Percentiles rank a stretch among this genome's conserved stretches.
phyloP scores from a whole-genome alignment of 1,284 basidiomycete genomes.

The Tremellales sp. region DNA sequence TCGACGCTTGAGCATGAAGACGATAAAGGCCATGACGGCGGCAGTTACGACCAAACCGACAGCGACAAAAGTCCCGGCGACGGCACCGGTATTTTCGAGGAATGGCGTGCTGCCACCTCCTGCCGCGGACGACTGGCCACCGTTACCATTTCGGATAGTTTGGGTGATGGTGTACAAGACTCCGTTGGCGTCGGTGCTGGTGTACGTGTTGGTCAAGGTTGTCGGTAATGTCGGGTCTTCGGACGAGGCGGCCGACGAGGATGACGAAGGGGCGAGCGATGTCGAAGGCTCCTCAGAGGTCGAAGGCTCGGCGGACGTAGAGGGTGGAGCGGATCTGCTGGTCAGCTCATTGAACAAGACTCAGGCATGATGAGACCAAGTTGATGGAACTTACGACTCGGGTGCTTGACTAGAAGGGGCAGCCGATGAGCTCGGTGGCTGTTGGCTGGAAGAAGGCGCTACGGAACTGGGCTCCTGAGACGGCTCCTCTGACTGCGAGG shows the following conservation, averaged over 20 bases:
- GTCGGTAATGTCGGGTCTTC: conserved; percentile 14
- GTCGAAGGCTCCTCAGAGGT: not conserved
- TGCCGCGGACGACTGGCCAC: conserved; percentile 8
- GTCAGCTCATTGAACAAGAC: not conserved
- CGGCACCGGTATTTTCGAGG: conserved; percentile 48
- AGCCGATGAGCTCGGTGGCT: not conserved
- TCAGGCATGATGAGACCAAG: not conserved
- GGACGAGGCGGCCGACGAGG: conserved; percentile 5
- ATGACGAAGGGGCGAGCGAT: not conserved
- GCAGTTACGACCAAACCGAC: conserved; percentile 45
- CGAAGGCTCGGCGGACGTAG: conserved; percentile 4
- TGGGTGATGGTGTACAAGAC: conserved; percentile 39
- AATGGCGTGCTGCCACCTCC: conserved; percentile 26
- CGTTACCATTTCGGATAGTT: conserved; percentile 33
- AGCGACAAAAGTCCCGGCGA: conserved; percentile 49
- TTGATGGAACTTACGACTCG: conserved; percentile 4
- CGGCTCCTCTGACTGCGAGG: not conserved
- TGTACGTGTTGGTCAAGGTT: conserved; percentile 21
- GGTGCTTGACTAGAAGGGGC: not conserved
- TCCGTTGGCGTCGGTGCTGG: conserved; percentile 17
- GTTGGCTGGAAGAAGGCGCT: conserved; percentile 4
- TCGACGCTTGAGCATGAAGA: conserved; percentile 44
- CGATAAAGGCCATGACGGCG: conserved; percentile 40
- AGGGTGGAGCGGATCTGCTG: conserved; percentile 6
- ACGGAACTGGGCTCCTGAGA: not conserved